A percentile compares a stretch with the other conserved stretches of the same genome.
These are phyloP conservation scores for Betula pendula DNA, from an alignment of 306 rosid species.

Conservation along the genomic window DNA sequence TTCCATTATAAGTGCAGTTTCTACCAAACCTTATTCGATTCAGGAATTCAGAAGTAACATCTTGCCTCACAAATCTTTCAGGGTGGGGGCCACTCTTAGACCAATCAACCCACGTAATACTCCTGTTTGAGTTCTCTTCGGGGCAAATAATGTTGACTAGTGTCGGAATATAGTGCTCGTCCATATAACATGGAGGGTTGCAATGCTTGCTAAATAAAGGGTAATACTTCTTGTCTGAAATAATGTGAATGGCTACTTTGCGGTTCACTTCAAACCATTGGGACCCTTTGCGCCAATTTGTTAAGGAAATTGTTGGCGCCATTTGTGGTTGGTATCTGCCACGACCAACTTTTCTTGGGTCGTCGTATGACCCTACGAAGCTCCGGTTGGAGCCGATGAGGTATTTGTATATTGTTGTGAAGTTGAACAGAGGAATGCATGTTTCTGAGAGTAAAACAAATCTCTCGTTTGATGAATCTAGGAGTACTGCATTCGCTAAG, in stretches of 20 bases:
- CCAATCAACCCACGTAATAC: conserved; percentile 69
- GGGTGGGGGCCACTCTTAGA: conserved; percentile 56
- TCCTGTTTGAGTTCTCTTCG: conserved; percentile 40
- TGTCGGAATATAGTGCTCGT: conserved; percentile 59
- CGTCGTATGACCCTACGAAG: conserved; percentile 47
- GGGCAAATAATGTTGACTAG: conserved; percentile 34
- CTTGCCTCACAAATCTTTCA: conserved; percentile 37
- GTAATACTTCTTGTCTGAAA: conserved; percentile 43
- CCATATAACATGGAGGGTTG: conserved; percentile 55
- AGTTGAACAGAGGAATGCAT: conserved; percentile 55
- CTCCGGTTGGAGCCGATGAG: conserved; percentile 27
- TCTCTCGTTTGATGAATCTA: conserved; percentile 49
- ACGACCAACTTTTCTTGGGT: conserved; percentile 43
- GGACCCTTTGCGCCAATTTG: conserved; percentile 59
- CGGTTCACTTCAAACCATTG: conserved; percentile 54
- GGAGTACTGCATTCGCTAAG: conserved; percentile 49
- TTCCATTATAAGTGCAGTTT: conserved; percentile 32
- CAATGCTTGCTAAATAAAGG: conserved; percentile 41
- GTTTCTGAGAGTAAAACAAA: conserved; percentile 47
- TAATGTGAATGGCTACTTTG: conserved; percentile 35
- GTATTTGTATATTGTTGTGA: conserved; percentile 38
- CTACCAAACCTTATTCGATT: conserved; percentile 36
- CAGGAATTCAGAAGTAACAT: conserved; percentile 33
- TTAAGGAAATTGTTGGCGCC: conserved; percentile 28
- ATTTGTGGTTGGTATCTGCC: conserved; percentile 53